phyloP scores from a whole-genome alignment of 2,329 filamentous ascomycete species.

The Endoconidiophora laricicola region DNA sequence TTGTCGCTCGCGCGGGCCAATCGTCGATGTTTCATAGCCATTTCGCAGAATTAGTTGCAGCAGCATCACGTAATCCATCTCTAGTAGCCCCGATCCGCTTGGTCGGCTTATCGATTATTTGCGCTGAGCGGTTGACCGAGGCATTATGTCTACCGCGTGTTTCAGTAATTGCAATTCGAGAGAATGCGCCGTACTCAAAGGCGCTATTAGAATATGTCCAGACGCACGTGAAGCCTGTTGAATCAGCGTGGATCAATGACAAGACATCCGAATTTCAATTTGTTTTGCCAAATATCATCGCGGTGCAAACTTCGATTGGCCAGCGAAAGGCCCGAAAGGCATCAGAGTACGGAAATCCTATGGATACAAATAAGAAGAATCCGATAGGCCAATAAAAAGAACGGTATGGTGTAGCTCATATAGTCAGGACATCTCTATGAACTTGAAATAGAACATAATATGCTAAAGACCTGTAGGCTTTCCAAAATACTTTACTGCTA shows the following conservation, averaged over 20 bases:
- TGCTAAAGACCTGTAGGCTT: too few relatives aligned
- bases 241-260: constrained; percentile 34
- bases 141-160: constrained; percentile 45
- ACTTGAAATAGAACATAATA: too few relatives aligned
- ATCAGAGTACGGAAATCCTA: too few relatives aligned
- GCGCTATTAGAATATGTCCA: constrained; percentile 40
- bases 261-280: constrained; percentile 16
- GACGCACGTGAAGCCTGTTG: constrained; percentile 33
- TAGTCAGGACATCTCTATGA: too few relatives aligned
- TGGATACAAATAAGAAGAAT: too few relatives aligned
- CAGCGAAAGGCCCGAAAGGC: constrained; percentile 16
- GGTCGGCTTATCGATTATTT: constrained; percentile 44
- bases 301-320: constrained; percentile 22
- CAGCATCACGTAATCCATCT: constrained; percentile 29
- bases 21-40: constrained; percentile 42
- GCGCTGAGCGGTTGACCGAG: constrained; percentile 38
- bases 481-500: too few relatives aligned
- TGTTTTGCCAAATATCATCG: constrained; percentile 21
- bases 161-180: constrained; percentile 44
- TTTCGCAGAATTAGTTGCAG: constrained; percentile 37
- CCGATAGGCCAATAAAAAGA: too few relatives aligned
- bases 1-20: constrained; percentile 41
- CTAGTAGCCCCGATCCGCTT: constrained; percentile 32
- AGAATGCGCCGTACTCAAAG: constrained; percentile 38
- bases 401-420: too few relatives aligned